Conservation (phyloP, 257 asterid species). For the Solanum stenotomum region DNA sequence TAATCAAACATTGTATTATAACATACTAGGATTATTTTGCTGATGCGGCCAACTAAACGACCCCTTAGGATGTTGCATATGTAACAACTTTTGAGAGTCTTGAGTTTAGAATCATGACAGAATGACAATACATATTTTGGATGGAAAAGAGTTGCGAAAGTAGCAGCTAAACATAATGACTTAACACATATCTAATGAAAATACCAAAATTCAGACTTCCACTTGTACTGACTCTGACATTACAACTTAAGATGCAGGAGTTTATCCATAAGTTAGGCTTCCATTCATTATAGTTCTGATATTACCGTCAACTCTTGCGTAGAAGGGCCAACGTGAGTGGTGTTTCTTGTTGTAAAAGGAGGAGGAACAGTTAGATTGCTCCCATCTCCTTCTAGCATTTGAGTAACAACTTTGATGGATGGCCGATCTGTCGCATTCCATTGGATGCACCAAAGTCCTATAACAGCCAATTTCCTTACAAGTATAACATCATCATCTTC, state of each 20-base stretch:
- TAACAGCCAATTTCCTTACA: conserved; percentile 9
- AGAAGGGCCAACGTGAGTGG: not conserved
- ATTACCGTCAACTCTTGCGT: not conserved
- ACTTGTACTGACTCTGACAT: not conserved
- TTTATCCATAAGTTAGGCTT: not conserved
- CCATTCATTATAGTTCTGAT: not conserved
- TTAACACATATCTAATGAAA: not conserved
- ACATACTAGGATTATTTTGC: not conserved
- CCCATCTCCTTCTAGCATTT: conserved; percentile 30
- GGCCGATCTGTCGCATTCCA: conserved; percentile 23
- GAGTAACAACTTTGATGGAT: conserved; percentile 18
- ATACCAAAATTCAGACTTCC: not conserved
- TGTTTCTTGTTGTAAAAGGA: conserved; percentile 12
- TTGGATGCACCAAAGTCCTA: conserved; percentile 28
- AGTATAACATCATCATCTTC: not conserved
- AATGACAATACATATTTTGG: not conserved
- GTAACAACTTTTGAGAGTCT: not conserved
- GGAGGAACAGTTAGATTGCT: conserved; percentile 12
- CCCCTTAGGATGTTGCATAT: not conserved
- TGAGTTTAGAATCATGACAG: not conserved
- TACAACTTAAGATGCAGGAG: not conserved
- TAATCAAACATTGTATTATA: not conserved
- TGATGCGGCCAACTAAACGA: not conserved
- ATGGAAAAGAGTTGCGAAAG: not conserved
- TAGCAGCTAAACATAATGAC: not conserved